These are phyloP conservation scores for Odontarrhena argentea DNA, from an alignment of 345 rosid genomes.

Conservation along the genomic window DNA sequence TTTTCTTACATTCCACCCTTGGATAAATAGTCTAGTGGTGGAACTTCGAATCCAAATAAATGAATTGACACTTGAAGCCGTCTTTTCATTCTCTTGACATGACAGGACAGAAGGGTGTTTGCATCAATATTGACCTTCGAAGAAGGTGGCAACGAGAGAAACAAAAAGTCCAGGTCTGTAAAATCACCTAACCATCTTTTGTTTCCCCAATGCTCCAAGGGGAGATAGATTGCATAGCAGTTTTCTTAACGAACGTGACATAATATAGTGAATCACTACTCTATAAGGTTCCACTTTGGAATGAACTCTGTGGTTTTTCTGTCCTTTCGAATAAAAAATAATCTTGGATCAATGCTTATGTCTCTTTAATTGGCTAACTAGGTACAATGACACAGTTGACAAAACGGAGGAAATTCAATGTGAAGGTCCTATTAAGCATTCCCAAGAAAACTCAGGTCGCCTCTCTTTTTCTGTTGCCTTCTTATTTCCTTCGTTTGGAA, in stretches of 20 bases:
- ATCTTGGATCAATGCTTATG: constrained; percentile 9
- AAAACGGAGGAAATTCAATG: constrained; percentile 44
- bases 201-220: not conserved
- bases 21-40: not conserved
- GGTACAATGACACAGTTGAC: constrained; percentile 42
- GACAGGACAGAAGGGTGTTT: constrained; percentile 61
- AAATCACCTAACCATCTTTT: not conserved
- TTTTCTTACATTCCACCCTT: constrained; percentile 24
- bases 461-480: constrained; percentile 18
- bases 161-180: constrained; percentile 49
- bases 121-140: constrained; percentile 45
- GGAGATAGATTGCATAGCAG: constrained; percentile 13
- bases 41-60: not conserved
- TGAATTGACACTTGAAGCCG: not conserved
- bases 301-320: constrained; percentile 4
- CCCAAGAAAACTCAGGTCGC: constrained; percentile 55
- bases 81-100: constrained; percentile 28
- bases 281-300: not conserved
- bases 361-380: constrained; percentile 33
- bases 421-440: constrained; percentile 34
- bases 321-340: not conserved
- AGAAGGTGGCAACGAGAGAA: constrained; percentile 40
- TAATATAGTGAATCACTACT: constrained; percentile 8
- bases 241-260: constrained; percentile 3
- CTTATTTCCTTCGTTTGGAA: constrained; percentile 3